A percentile compares a stretch with the other conserved stretches of the same genome.
Evolutionary conservation across 2,329 filamentous ascomycete genomes (phyloP).

Genomic region (Verticillium alfalfae): DNA sequence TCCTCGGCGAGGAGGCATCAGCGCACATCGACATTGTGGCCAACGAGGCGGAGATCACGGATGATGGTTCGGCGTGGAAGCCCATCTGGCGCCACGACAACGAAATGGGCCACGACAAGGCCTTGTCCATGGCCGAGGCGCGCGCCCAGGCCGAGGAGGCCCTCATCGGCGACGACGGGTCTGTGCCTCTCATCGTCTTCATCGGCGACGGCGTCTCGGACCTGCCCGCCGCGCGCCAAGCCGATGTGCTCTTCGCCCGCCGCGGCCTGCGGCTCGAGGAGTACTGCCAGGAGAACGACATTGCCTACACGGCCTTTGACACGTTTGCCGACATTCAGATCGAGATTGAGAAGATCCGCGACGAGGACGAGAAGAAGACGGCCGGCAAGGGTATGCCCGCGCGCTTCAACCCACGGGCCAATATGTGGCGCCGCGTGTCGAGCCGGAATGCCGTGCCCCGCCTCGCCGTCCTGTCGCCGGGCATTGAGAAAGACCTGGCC

Average conservation of each 20-base stretch:
- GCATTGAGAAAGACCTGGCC: conserved; percentile 55
- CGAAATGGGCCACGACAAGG: conserved; percentile 63
- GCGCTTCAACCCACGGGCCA: conserved; percentile 62
- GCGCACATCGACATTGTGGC: conserved; percentile 61
- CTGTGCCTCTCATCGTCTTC: conserved; percentile 62
- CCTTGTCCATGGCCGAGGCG: conserved; percentile 56
- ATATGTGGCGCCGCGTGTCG: conserved; percentile 60
- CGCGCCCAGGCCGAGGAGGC: conserved; percentile 36
- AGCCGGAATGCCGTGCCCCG: conserved; percentile 47
- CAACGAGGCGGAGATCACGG: conserved; percentile 57
- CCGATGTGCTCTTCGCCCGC: conserved; percentile 63
- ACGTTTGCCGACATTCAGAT: conserved; percentile 61
- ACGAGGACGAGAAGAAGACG: conserved; percentile 56
- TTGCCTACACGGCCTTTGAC: conserved; percentile 57
- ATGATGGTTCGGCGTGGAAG: conserved; percentile 56
- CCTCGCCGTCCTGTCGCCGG: conserved; percentile 29
- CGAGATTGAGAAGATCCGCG: conserved; percentile 51
- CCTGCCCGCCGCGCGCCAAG: conserved; percentile 58
- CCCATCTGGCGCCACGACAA: conserved; percentile 63
- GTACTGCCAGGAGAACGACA: conserved; percentile 57
- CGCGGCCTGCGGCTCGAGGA: conserved; percentile 60
- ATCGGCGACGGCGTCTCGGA: conserved; percentile 67
- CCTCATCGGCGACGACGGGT: conserved; percentile 50
- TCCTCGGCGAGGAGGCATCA: conserved; percentile 55
- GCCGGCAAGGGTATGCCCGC: conserved; percentile 52